Conservation (phyloP, 495 filamentous ascomycete species). For the Annulohypoxylon stygium region DNA sequence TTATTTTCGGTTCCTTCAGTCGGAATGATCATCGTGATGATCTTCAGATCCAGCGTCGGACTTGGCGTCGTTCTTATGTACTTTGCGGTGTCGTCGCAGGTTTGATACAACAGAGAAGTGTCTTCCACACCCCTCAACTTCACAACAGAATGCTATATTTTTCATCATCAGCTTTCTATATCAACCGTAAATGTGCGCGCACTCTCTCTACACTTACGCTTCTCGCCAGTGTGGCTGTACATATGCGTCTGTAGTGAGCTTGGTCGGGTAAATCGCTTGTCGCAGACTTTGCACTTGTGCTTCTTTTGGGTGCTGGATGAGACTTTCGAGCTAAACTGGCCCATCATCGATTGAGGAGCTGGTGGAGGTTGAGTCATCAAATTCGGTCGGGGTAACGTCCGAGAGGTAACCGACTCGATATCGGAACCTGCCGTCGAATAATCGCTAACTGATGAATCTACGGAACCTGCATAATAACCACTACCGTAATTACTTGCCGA, state of each 20-base stretch:
- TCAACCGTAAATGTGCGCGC: background rate
- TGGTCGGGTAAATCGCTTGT: constrained; percentile 97
- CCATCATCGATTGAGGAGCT: constrained; percentile 97
- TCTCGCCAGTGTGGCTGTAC: constrained; percentile 99
- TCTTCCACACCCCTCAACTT: constrained; percentile 94
- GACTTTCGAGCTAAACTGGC: constrained; percentile 97
- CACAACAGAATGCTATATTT: constrained; percentile 84
- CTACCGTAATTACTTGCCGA: constrained; percentile 74
- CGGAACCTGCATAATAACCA: constrained; percentile 85
- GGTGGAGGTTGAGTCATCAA: constrained; percentile 77
- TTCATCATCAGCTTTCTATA: constrained; percentile 53
- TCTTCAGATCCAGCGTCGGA: constrained; percentile 66
- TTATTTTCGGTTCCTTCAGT: constrained; percentile 46
- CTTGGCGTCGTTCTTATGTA: constrained; percentile 85
- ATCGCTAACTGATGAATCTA: constrained; percentile 92
- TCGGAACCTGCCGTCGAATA: constrained; percentile 92
- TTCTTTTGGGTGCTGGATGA: constrained; percentile 98
- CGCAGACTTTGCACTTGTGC: constrained; percentile 99
- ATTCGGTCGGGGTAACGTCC: constrained; percentile 84
- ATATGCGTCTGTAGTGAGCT: constrained; percentile 98
- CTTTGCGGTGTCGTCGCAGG: constrained; percentile 92
- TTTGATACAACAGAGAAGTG: constrained; percentile 99
- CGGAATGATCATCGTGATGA: constrained; percentile 64
- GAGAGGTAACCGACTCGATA: constrained; percentile 81
- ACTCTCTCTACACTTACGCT: constrained; percentile 77